Conservation (phyloP, 192 early-diverging fungal species). For the Gamsiella multidivaricata region DNA sequence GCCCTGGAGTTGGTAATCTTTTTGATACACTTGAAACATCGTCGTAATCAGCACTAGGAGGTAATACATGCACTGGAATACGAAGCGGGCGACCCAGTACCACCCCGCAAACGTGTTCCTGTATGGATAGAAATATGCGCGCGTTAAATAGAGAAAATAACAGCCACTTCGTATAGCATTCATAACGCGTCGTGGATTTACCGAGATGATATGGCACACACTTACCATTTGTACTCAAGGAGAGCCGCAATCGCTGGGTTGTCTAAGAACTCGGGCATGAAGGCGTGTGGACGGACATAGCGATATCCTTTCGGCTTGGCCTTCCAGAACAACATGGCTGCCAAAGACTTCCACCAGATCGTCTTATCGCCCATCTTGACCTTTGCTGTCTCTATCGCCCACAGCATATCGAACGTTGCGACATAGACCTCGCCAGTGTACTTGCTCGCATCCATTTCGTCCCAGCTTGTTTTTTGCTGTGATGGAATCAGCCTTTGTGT, state of each 20-base stretch:
- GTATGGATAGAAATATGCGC: not conserved
- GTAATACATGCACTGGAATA: not conserved
- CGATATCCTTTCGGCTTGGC: not conserved
- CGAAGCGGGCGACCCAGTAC: slow-evolving; percentile 15
- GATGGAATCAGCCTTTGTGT: not conserved
- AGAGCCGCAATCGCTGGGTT: slow-evolving; percentile 7
- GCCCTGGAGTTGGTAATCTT: not conserved
- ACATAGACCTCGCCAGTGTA: not conserved
- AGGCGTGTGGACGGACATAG: not conserved
- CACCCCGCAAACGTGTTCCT: slow-evolving; percentile 12
- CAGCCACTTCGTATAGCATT: not conserved
- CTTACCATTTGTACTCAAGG: slow-evolving; percentile 30
- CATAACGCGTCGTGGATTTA: no score
- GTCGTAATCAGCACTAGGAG: not conserved
- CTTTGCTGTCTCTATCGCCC: not conserved
- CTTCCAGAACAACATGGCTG: not conserved
- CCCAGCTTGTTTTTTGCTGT: not conserved
- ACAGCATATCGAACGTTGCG: slow-evolving; percentile 4
- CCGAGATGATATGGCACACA: not conserved
- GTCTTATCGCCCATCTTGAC: not conserved
- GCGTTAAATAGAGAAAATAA: not conserved
- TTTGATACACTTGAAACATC: not conserved
- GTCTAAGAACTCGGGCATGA: not conserved
- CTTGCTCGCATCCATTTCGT: not conserved
- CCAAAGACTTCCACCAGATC: not conserved